Evolutionary conservation across 2,329 filamentous ascomycete species (phyloP).

Genomic region (Xylariales sp.): DNA sequence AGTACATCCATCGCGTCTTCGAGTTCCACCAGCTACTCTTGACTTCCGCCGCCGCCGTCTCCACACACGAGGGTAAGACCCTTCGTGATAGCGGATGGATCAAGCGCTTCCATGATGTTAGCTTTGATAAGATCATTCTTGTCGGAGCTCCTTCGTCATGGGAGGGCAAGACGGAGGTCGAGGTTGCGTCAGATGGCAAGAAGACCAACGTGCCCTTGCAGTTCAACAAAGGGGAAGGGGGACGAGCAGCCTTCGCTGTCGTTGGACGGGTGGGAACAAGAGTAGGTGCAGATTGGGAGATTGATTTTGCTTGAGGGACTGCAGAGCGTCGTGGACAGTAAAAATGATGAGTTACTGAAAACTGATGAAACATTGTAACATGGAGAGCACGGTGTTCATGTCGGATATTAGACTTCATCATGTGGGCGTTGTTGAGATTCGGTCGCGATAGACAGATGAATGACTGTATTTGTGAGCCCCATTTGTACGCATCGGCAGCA

Average conservation of each 20-base stretch:
- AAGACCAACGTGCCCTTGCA: slow-evolving; percentile 55
- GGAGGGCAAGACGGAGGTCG: slow-evolving; percentile 59
- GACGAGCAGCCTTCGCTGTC: slow-evolving; percentile 46
- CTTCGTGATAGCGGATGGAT: slow-evolving; percentile 68
- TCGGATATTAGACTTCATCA: too few species aligned
- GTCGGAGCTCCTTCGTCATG: slow-evolving; percentile 73
- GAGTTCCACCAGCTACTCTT: slow-evolving; percentile 57
- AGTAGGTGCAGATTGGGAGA: slow-evolving; percentile 51
- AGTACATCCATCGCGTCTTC: slow-evolving; percentile 84
- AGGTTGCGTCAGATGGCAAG: slow-evolving; percentile 48
- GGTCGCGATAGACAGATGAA: too few species aligned
- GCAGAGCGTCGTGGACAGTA: too few species aligned
- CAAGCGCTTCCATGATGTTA: slow-evolving; percentile 72
- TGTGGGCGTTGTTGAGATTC: too few species aligned
- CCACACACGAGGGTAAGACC: slow-evolving; percentile 46
- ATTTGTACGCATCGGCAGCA: too few species aligned
- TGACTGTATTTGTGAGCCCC: too few species aligned
- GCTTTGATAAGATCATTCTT: slow-evolving; percentile 78
- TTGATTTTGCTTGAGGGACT: slow-evolving; percentile 31
- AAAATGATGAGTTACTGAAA: too few species aligned
- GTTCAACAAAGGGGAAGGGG: slow-evolving; percentile 47
- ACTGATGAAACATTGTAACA: too few species aligned
- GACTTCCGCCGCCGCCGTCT: slow-evolving; percentile 65
- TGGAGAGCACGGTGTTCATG: too few species aligned
- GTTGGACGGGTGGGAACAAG: slow-evolving; percentile 46